phyloP scores from a whole-genome alignment of 2,329 filamentous ascomycete species.

The Cyphellophora europaea region DNA sequence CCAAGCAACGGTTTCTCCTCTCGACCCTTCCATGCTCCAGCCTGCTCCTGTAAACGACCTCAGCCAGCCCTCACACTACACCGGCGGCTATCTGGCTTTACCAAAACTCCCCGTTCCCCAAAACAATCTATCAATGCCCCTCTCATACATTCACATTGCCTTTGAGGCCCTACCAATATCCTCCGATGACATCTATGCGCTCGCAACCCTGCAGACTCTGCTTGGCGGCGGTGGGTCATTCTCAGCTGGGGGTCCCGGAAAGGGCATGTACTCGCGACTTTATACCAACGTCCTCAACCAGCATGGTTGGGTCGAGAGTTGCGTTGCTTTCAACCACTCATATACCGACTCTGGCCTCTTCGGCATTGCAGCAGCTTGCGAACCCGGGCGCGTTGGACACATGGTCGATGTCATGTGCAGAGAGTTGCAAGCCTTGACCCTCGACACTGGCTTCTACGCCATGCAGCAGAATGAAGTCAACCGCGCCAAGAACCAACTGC shows the following conservation, averaged over 20 bases:
- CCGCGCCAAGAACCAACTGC: slow-evolving; percentile 93
- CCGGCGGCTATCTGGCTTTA: slow-evolving; percentile 82
- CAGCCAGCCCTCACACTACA: slow-evolving; percentile 66
- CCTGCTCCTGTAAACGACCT: slow-evolving; percentile 46
- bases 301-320: slow-evolving; percentile 93
- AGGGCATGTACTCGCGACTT: slow-evolving; percentile 97
- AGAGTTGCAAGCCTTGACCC: slow-evolving; percentile 68
- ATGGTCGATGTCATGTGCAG: slow-evolving; percentile 97
- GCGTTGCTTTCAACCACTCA: slow-evolving; percentile 91
- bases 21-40: slow-evolving; percentile 37
- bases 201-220: slow-evolving; percentile 89
- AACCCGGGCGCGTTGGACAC: slow-evolving; percentile 62
- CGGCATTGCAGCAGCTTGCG: slow-evolving; percentile 81
- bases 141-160: slow-evolving; percentile 89
- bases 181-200: slow-evolving; percentile 87
- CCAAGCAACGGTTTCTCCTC: slow-evolving; percentile 48
- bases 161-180: slow-evolving; percentile 91
- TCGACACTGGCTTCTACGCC: slow-evolving; percentile 63
- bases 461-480: slow-evolving; percentile 71
- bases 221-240: slow-evolving; percentile 95
- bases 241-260: slow-evolving; percentile 89
- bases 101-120: slow-evolving; percentile 68
- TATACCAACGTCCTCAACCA: slow-evolving; percentile 98
- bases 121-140: slow-evolving; percentile 67
- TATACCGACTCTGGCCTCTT: slow-evolving; percentile 96